Evolutionary conservation across 108 stramenopile species (phyloP).

Genomic region (Nitzschia sp.): DNA sequence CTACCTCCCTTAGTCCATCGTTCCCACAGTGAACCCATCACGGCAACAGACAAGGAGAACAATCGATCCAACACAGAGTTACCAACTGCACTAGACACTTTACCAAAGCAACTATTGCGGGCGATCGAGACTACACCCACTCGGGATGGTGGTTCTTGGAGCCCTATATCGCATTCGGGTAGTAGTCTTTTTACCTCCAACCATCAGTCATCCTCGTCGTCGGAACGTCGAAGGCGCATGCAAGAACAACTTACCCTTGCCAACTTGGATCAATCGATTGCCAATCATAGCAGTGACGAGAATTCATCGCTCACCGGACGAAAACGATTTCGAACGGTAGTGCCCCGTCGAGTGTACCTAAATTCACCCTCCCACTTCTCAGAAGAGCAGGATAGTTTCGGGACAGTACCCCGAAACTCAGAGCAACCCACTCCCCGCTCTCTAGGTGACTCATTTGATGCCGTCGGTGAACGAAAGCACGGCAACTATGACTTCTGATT

Average conservation of each 20-base stretch:
- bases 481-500: neutral
- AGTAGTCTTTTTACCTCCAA: conserved; percentile 3
- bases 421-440: conserved; percentile 4
- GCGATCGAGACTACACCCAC: conserved; percentile 6
- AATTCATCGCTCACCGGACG: conserved; percentile 18
- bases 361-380: conserved; percentile 17
- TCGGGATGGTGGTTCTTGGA: conserved; percentile 5
- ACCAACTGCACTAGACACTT: conserved; percentile 13
- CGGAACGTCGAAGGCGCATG: neutral
- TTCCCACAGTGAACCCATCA: neutral
- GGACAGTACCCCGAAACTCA: neutral
- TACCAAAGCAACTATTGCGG: conserved; percentile 16
- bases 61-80: neutral
- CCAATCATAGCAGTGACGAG: no score
- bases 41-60: neutral
- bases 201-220: conserved; percentile 4
- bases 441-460: conserved; percentile 36
- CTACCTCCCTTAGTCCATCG: no score
- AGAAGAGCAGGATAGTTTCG: conserved; percentile 40
- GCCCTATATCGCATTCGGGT: conserved; percentile 19
- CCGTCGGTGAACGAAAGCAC: conserved; percentile 3
- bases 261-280: no score
- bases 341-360: conserved; percentile 35
- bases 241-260: no score
- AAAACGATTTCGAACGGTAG: conserved; percentile 40